phyloP scores from a whole-genome alignment of 108 stramenopile species.

The Mayamaea pseudoterrestris region DNA sequence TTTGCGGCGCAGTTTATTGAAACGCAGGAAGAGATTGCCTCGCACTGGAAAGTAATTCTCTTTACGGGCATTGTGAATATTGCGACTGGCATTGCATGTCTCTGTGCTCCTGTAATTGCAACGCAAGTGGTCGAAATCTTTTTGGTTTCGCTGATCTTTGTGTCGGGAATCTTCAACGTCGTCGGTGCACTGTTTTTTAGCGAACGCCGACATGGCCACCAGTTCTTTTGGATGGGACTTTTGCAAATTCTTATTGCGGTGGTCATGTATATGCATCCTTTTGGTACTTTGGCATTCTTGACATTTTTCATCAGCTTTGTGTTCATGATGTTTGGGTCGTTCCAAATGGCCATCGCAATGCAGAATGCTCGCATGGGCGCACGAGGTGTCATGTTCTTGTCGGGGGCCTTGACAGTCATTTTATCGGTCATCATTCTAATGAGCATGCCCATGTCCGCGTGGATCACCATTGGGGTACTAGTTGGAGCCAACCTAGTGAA shows the following conservation, averaged over 20 bases:
- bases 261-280: background rate
- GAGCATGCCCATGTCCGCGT: background rate
- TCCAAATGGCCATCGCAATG: background rate
- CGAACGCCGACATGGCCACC: too few relatives aligned
- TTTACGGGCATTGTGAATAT: background rate
- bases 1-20: too few relatives aligned
- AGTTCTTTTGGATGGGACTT: background rate
- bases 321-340: background rate
- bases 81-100: background rate
- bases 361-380: background rate
- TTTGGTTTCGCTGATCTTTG: background rate
- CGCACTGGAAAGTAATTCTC: background rate
- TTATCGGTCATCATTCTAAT: background rate
- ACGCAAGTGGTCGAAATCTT: background rate
- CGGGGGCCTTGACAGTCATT: background rate
- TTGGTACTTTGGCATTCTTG: background rate
- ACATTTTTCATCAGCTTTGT: background rate
- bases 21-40: background rate
- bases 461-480: conserved; percentile 2
- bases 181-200: too few relatives aligned
- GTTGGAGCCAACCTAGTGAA: background rate
- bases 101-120: background rate
- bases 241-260: background rate
- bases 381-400: background rate
- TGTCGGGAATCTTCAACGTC: background rate